These are phyloP conservation scores for Magnaporthales sp. DNA, from an alignment of 2,329 filamentous ascomycete species.

Conservation along the genomic window DNA sequence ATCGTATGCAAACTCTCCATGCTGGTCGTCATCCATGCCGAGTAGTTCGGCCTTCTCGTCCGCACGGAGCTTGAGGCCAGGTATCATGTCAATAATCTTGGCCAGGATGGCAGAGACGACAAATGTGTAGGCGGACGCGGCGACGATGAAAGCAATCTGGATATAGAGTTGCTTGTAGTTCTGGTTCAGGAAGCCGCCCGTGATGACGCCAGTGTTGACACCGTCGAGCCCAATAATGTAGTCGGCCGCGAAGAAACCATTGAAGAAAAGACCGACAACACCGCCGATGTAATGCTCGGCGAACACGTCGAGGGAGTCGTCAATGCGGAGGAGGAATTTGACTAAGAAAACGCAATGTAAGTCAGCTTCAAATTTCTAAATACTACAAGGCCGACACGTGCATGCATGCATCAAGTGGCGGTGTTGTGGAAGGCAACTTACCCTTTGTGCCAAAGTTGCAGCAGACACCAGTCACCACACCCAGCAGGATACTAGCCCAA, in stretches of 20 bases:
- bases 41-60: constrained; percentile 76
- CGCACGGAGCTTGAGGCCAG: constrained; percentile 71
- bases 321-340: constrained; percentile 55
- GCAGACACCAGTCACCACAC: constrained; percentile 54
- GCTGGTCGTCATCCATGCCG: constrained; percentile 84
- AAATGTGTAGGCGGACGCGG: constrained; percentile 60
- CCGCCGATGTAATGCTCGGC: constrained; percentile 64
- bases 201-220: constrained; percentile 56
- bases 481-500: constrained; percentile 59
- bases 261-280: constrained; percentile 63
- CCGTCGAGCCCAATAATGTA: constrained; percentile 69
- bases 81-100: constrained; percentile 65
- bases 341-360: constrained; percentile 16
- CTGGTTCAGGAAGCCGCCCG: constrained; percentile 67
- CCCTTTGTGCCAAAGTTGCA: constrained; percentile 61
- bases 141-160: constrained; percentile 68
- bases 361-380: not conserved
- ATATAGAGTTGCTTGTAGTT: constrained; percentile 69
- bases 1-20: constrained; percentile 84
- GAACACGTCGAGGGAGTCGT: constrained; percentile 65
- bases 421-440: constrained; percentile 1
- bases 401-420: not conserved
- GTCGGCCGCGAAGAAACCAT: constrained; percentile 61
- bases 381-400: not conserved
- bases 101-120: constrained; percentile 66